Base-by-base conservation (phyloP, 1,284 basidiomycete species). In the Tylopilus orsonianus region DNA sequence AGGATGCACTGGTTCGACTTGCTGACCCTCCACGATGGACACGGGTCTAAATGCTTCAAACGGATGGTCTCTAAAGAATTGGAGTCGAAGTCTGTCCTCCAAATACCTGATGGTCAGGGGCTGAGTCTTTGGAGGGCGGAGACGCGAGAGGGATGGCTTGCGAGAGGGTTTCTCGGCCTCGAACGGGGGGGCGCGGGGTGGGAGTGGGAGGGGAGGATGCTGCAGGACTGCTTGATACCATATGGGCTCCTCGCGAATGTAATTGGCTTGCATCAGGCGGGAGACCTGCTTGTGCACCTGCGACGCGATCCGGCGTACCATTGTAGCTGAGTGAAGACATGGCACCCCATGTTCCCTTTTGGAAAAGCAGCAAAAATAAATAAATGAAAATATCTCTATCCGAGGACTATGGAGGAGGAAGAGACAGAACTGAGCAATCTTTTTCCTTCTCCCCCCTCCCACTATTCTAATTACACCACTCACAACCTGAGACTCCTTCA, bases 11-110 rank as follows among this genome's bases (percentile, higher is more conserved):
- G 75, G 70, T 56, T 79, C 75, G 42, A 89, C 74, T 13, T 70
- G 68, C 29, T 71, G 78, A 36, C 75, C 75, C 71, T 99, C 96
- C 1, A 90, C 81, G 42, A 99, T 69, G 10, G 80, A 85, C 13
- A 79, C 75, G 2, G 93, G 85, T 34, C 94, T 79, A 67, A 95
- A 89, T 1, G 92, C 87, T 71, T 99, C 95, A 66, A 97, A 98
- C 2, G 96, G 94, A 65, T 97, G 95, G 71, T 99, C 96, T 45
- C 79, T 77, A 75, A 95, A 98, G 78, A 99, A 99, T 67, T 93
- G 91, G 46, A 83, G 77, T 38, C 96, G 83, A 45, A 98, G 75
- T 50, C 80, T 77, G 70, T 99, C 96, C 65, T 95, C 92, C 24
- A 89, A 59, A 67, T 96, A 97, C 41, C 80, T 75, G 50, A 98